Evolutionary conservation across 305 asterid genomes (phyloP), one percentile per base, ranked within the genome.

Genomic region (Coffea humblotiana): DNA sequence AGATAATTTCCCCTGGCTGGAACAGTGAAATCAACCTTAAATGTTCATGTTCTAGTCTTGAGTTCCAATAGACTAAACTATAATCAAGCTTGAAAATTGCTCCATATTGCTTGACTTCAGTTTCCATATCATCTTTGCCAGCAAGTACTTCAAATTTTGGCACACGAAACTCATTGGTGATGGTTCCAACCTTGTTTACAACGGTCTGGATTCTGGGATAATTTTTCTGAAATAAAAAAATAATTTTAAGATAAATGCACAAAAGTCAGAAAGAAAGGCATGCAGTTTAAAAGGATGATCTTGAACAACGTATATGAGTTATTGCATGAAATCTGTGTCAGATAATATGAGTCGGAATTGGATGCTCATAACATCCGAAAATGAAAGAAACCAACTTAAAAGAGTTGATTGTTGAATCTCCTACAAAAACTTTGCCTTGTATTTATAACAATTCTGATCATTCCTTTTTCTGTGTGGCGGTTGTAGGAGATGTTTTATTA

Each of bases 71-170:
- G 70, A 95, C 99, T 85, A 89, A 90, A 84, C 98, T 83, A 82
- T 92, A 95, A 87, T 95, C 98, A 85, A 95, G 99, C 91, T 92
- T 95, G 94, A 95, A 95, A 80, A 76, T 83, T 72, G 99, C 97
- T 78, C 95, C 90, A 80, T 87, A 87, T 87, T 95, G 98, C 88
- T 89, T 95, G 84, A 95, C 96, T 84, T 92, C 97, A 72, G 99
- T 95, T 74, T 93, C 90, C 98, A 91, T 91, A 84, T 92, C 89
- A 83, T 87, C 81, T 76, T 93, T 92, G 32, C 99, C 99, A 8
- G 94, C 96, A 73, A 95, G 87, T 78, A 95, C 81, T 91, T 95
- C 98, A 87, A 95, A 95, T 83, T 90, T 93, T 54, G 98, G 99
- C 84, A 95, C 99, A 19, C 97, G 97, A 82, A 91, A 93, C 89